A percentile compares a stretch with the other conserved stretches of the same genome.
Conservation (phyloP, 164 flowering plant species). For the Vitis amurensis region DNA sequence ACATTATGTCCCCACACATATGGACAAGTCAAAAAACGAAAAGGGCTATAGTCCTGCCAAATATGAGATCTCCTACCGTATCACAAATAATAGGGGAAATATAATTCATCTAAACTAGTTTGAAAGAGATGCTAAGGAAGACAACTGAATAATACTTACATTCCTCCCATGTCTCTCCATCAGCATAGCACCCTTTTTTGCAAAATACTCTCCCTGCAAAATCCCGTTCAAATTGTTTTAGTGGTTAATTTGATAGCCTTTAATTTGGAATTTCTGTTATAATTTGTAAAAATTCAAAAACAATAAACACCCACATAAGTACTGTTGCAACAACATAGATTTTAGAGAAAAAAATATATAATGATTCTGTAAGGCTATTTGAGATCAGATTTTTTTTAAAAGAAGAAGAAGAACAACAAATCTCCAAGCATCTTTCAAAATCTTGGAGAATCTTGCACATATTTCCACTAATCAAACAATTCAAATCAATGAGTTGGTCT, state of each 20-base stretch:
- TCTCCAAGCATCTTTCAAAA: neutral
- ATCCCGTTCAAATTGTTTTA: slow-evolving; percentile 5
- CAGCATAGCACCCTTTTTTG: slow-evolving; percentile 85
- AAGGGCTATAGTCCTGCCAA: no score
- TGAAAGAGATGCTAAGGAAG: neutral
- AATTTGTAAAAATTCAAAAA: no score
- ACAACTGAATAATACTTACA: slow-evolving; percentile 51
- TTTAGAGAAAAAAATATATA: no score
- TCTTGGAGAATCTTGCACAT: neutral
- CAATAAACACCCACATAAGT: no score
- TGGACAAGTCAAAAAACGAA: neutral
- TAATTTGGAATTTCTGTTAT: neutral
- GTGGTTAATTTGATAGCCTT: slow-evolving; percentile 5
- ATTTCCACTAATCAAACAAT: neutral
- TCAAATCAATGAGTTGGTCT: neutral
- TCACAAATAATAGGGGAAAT: neutral
- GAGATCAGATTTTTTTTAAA: no score
- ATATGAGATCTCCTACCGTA: neutral
- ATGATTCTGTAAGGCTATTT: no score
- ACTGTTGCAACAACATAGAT: no score
- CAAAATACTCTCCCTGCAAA: slow-evolving; percentile 90
- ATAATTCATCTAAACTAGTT: neutral
- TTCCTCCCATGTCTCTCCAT: slow-evolving; percentile 90
- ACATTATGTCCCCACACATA: no score
- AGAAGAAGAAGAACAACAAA: no score